Conservation (phyloP, 2,329 filamentous ascomycete species). For the Colletotrichum cuscutae region DNA sequence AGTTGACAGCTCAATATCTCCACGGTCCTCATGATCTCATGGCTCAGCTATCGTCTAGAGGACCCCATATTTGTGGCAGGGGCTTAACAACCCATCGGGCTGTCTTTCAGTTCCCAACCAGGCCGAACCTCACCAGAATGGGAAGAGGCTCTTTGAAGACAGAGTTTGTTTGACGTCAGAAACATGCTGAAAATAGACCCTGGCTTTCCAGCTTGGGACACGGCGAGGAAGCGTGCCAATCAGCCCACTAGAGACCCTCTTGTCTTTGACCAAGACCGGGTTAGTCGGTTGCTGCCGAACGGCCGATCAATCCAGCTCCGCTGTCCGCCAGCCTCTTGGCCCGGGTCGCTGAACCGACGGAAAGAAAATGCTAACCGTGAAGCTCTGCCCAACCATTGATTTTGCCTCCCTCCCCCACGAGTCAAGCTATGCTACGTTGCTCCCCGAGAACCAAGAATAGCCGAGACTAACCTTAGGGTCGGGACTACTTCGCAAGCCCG, state of each 20-base stretch:
- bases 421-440: neutral
- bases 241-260: neutral
- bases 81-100: neutral
- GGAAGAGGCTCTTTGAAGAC: neutral
- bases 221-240: conserved; percentile 7
- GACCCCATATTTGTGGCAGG: conserved; percentile 22
- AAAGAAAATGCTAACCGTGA: neutral
- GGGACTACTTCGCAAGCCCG: neutral
- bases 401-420: neutral
- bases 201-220: neutral
- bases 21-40: conserved; percentile 27
- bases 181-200: conserved; percentile 11
- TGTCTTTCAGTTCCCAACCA: neutral
- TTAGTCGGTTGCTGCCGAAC: neutral
- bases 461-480: neutral
- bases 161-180: conserved; percentile 16
- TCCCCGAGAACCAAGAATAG: neutral
- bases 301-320: conserved; percentile 17
- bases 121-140: neutral
- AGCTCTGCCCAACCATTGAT: neutral
- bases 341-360: neutral
- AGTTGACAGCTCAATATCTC: conserved; percentile 20
- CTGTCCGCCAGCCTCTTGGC: conserved; percentile 15
- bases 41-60: conserved; percentile 1
- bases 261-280: neutral